Conservation (phyloP, 1,139 yeast genomes). For the Magnusiomyces sp. region DNA sequence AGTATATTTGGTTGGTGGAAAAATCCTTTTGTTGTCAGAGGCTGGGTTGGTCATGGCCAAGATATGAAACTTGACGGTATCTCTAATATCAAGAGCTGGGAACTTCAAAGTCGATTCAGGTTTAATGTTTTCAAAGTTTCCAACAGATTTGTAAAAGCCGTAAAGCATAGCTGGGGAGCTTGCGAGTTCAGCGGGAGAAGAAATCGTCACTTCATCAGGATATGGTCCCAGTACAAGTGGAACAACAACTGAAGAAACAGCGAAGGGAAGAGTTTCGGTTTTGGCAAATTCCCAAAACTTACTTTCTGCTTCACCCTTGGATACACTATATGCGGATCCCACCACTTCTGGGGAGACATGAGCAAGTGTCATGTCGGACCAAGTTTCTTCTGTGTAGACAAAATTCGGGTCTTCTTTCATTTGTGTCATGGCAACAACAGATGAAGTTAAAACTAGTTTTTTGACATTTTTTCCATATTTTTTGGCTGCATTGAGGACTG, state of each 20-base stretch:
- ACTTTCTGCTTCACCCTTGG: slow-evolving; percentile 36
- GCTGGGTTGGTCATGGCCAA: slow-evolving; percentile 16
- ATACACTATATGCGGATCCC: too few relatives aligned
- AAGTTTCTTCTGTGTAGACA: slow-evolving; percentile 30
- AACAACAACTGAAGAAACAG: slow-evolving; percentile 38
- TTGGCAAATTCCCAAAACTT: slow-evolving; percentile 40
- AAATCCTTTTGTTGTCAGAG: slow-evolving; percentile 35
- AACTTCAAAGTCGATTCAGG: neutral
- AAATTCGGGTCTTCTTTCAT: slow-evolving; percentile 16
- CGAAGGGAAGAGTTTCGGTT: slow-evolving; percentile 31
- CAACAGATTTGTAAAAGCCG: neutral
- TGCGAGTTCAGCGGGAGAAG: slow-evolving; percentile 29
- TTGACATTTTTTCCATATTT: slow-evolving; percentile 18
- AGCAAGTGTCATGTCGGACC: slow-evolving; percentile 33
- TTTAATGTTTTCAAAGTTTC: neutral
- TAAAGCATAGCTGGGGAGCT: slow-evolving; percentile 16
- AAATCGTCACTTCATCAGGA: slow-evolving; percentile 21
- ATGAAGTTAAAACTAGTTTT: slow-evolving; percentile 21
- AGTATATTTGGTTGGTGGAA: too few relatives aligned
- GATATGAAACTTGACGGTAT: slow-evolving; percentile 9
- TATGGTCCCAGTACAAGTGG: slow-evolving; percentile 43
- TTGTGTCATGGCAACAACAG: slow-evolving; percentile 21
- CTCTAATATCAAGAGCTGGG: slow-evolving; percentile 11
- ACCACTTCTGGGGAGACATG: slow-evolving; percentile 32
- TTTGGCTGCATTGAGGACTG: slow-evolving; percentile 20